Base-by-base conservation (phyloP, 495 filamentous ascomycete species). In the Pyrenula massariospora region DNA sequence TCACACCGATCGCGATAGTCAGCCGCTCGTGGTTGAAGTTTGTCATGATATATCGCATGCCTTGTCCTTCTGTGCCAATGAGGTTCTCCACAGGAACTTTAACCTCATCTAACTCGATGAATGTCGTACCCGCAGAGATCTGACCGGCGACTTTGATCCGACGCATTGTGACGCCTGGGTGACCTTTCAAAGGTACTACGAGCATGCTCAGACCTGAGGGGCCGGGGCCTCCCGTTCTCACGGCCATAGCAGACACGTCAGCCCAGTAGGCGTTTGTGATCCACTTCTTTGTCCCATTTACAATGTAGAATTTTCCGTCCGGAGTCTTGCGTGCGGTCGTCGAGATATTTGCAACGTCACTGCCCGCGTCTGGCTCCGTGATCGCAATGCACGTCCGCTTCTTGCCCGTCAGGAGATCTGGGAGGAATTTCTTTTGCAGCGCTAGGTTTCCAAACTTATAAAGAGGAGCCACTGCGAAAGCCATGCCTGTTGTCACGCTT, bases 21-120 rank as follows among this genome's bases (percentile, higher is more conserved):
- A 91, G 69, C 0, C 86, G 79, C 70, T 91, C 87, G 61, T 91
- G 86, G 71, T 89, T 89, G 80, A 91, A 89, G 69, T 91, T 89
- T 48, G 82, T 85, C 86, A 91, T 89, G 59, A 89, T 80, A 61
- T 87, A 84, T 42, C 71, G 75, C 84, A 91, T 88, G 12, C 87
- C 87, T 56, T 74, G 71, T 50, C 84, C 84, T 62, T 91, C 87
- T 24, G 69, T 57, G n/a, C 85, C 85, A 55, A 91, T 77, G 2
- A 91, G 68, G 65, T 91, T 88, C 42, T 71, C 70, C 1, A 81
- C 76, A 2, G 85, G 86, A 2, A 91, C 85, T 56, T 76, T 72
- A 42, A 86, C 84, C 57, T 89, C 84, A 57, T 88, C 85, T 5
- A 91, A 77, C 60, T 86, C 82, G 61, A 91, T 89, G 65, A 81